A percentile compares a stretch with the other conserved stretches of the same genome.
Evolutionary conservation across 2,329 filamentous ascomycete species (phyloP).

Genomic region (Chaetomium sp.): DNA sequence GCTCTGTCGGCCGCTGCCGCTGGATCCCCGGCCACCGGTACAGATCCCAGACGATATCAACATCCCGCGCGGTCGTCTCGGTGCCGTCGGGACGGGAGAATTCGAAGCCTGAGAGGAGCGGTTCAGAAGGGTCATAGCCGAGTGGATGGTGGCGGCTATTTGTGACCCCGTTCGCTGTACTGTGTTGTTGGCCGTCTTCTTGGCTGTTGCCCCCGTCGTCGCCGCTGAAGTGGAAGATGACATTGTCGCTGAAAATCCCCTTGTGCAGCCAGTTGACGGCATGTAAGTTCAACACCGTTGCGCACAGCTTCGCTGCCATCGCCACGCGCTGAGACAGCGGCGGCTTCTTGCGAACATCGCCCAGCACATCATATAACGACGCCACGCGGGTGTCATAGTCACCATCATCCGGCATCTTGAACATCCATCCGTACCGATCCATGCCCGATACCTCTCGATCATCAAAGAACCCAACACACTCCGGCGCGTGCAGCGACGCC

Average conservation of each 20-base stretch:
- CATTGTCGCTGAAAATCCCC: slow-evolving; percentile 42
- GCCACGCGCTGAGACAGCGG: slow-evolving; percentile 16
- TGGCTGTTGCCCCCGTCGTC: slow-evolving; percentile 20
- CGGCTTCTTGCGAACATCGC: slow-evolving; percentile 8
- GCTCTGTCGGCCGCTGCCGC: slow-evolving; percentile 18
- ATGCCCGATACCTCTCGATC: slow-evolving; percentile 14
- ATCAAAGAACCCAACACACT: slow-evolving; percentile 23
- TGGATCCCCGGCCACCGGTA: slow-evolving; percentile 25
- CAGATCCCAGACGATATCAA: slow-evolving; percentile 20
- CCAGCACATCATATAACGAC: slow-evolving; percentile 18
- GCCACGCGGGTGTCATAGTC: slow-evolving; percentile 13
- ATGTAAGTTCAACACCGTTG: slow-evolving; percentile 35
- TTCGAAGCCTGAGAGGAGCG: slow-evolving; percentile 43
- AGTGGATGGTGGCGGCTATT: background rate
- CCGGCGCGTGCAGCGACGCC: slow-evolving; percentile 15
- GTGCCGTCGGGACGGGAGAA: slow-evolving; percentile 37
- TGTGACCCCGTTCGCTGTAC: background rate
- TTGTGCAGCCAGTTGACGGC: slow-evolving; percentile 50
- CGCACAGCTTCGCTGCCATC: slow-evolving; percentile 19
- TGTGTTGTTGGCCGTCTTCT: background rate
- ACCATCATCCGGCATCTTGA: slow-evolving; percentile 16
- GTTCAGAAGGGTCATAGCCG: slow-evolving; percentile 21
- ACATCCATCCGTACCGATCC: slow-evolving; percentile 21
- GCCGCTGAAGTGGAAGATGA: slow-evolving; percentile 39
- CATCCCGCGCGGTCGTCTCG: slow-evolving; percentile 19